A percentile compares a stretch with the other conserved stretches of the same genome.
phyloP scores from a whole-genome alignment of 148 eudicot species.

The Vaccinium myrtillus region DNA sequence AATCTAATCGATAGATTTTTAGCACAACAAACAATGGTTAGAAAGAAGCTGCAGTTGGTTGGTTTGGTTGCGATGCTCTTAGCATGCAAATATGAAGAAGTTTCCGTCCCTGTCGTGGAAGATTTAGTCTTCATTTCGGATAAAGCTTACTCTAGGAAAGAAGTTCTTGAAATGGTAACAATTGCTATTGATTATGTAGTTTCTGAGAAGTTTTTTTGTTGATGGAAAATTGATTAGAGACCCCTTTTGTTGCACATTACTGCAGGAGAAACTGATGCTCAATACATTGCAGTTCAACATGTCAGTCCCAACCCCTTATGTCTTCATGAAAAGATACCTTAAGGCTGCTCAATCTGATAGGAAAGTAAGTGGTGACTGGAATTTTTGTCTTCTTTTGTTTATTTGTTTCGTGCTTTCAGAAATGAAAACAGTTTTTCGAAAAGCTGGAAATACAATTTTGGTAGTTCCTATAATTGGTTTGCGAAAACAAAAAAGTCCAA shows the following conservation, averaged over 20 bases:
- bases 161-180: slow-evolving; percentile 81
- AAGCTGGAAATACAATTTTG: no score
- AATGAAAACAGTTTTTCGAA: background rate
- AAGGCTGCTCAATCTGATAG: slow-evolving; percentile 78
- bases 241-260: background rate
- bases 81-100: slow-evolving; percentile 94
- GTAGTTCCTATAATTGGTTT: no score
- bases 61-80: slow-evolving; percentile 83
- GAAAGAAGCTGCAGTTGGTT: slow-evolving; percentile 87
- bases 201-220: background rate
- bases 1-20: slow-evolving; percentile 79
- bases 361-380: slow-evolving; percentile 28
- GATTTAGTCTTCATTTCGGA: slow-evolving; percentile 84
- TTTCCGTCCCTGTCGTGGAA: slow-evolving; percentile 80
- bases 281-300: slow-evolving; percentile 75
- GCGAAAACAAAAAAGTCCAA: no score
- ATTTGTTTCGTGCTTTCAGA: background rate
- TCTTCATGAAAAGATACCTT: slow-evolving; percentile 68
- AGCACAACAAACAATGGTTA: slow-evolving; percentile 50
- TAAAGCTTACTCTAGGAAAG: slow-evolving; percentile 69
- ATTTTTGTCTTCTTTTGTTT: background rate
- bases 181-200: background rate
- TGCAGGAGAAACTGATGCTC: slow-evolving; percentile 71
- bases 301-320: slow-evolving; percentile 79
- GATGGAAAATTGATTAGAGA: background rate